phyloP scores from a whole-genome alignment of 192 early-diverging fungal genomes.

The Coemansia umbellata region DNA sequence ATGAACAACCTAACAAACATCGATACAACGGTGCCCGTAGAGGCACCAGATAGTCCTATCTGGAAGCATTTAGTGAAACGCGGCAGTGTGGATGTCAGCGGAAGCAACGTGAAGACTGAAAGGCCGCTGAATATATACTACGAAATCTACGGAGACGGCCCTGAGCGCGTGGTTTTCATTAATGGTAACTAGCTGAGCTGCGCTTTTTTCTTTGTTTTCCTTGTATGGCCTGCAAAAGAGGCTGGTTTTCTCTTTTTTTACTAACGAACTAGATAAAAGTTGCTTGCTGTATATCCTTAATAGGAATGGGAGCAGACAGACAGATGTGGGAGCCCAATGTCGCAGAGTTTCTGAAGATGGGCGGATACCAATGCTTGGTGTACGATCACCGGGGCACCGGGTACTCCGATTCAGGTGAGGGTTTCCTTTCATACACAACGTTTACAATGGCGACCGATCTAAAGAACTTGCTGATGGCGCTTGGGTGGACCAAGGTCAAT shows the following conservation, averaged over 20 bases:
- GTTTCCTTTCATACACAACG: slow-evolving; percentile 6
- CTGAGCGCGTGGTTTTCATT: slow-evolving; percentile 28
- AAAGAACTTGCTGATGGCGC: slow-evolving; percentile 56
- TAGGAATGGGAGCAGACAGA: slow-evolving; percentile 47
- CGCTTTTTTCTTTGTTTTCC: too few relatives aligned
- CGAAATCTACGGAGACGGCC: slow-evolving; percentile 35
- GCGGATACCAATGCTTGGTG: slow-evolving; percentile 60
- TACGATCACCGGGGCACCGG: slow-evolving; percentile 86
- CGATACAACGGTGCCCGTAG: slow-evolving; percentile 42
- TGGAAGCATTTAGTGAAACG: slow-evolving; percentile 35
- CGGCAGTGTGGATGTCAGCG: slow-evolving; percentile 21
- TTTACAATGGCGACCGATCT: slow-evolving; percentile 56
- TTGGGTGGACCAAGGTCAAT: slow-evolving; percentile 70
- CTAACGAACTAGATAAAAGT: not conserved
- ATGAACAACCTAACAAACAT: slow-evolving; percentile 27
- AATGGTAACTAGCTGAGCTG: slow-evolving; percentile 22
- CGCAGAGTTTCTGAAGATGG: slow-evolving; percentile 55
- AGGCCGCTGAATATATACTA: slow-evolving; percentile 33
- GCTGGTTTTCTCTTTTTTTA: not conserved
- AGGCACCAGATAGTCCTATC: slow-evolving; percentile 39
- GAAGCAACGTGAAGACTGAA: not conserved
- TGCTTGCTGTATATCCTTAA: not conserved
- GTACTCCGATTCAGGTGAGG: slow-evolving; percentile 18
- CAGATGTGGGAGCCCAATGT: slow-evolving; percentile 51
- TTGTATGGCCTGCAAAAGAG: not conserved